phyloP scores from a whole-genome alignment of 1,139 yeast genomes.

The Suhomyces choctaworum region DNA sequence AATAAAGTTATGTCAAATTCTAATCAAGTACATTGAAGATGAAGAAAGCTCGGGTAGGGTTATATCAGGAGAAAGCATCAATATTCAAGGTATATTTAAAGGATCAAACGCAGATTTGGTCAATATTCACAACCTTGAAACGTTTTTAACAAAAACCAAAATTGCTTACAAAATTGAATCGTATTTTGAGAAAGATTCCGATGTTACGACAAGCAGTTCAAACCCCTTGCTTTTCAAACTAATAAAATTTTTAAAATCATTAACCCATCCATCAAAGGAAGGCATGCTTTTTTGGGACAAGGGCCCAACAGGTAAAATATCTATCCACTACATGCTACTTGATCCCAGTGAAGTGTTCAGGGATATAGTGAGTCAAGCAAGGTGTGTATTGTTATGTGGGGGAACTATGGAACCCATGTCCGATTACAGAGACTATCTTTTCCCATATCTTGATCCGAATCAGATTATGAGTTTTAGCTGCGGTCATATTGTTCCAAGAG shows the following conservation, averaged over 20 bases:
- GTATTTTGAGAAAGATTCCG: constrained; percentile 48
- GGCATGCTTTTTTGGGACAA: constrained; percentile 78
- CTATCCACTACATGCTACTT: constrained; percentile 68
- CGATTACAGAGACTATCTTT: constrained; percentile 65
- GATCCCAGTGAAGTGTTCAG: constrained; percentile 78
- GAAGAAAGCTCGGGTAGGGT: constrained; percentile 29
- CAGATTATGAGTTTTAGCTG: constrained; percentile 63
- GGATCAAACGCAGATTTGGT: constrained; percentile 67
- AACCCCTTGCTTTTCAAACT: constrained; percentile 68
- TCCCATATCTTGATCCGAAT: constrained; percentile 52
- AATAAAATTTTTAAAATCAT: constrained; percentile 60
- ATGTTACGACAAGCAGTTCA: constrained; percentile 22
- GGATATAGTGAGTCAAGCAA: constrained; percentile 63
- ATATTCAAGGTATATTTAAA: constrained; percentile 51
- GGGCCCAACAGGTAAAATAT: constrained; percentile 19
- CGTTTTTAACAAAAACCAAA: constrained; percentile 65
- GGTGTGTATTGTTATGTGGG: constrained; percentile 81
- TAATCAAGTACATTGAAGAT: constrained; percentile 46
- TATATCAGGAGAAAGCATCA: constrained; percentile 55
- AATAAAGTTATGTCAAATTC: constrained; percentile 53
- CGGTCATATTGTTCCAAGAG: constrained; percentile 80
- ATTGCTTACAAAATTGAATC: constrained; percentile 83
- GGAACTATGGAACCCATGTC: constrained; percentile 94
- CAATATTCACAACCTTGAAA: constrained; percentile 67
- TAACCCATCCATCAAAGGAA: constrained; percentile 75